A percentile compares a stretch with the other conserved stretches of the same genome.
Conservation (phyloP, 257 asterid genomes). For the Nicotiana obtusifolia region DNA sequence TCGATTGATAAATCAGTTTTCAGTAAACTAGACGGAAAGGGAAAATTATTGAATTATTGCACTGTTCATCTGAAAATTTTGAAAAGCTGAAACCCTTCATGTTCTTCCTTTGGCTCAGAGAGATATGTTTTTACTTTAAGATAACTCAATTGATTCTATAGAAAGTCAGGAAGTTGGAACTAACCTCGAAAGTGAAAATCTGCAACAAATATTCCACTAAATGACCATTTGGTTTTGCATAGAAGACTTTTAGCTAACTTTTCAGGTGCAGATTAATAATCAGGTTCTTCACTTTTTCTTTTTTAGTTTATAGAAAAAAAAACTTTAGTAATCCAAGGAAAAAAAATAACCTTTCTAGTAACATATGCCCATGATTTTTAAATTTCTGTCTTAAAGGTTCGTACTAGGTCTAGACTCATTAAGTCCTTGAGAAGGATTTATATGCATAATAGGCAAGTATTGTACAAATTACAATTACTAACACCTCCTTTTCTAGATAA, state of each 20-base stretch:
- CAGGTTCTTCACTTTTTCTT: not conserved
- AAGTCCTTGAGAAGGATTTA: not conserved
- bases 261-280: not conserved
- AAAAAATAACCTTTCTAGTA: not conserved
- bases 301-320: too few relatives aligned
- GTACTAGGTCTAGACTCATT: too few relatives aligned
- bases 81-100: not conserved
- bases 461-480: not conserved
- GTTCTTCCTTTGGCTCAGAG: not conserved
- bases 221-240: not conserved
- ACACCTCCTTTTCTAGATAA: not conserved
- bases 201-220: not conserved
- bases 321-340: not conserved
- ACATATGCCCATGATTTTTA: too few relatives aligned
- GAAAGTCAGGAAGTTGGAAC: too few relatives aligned
- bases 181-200: too few relatives aligned
- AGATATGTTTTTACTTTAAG: not conserved
- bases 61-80: not conserved
- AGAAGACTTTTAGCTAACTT: not conserved
- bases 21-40: not conserved
- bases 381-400: too few relatives aligned
- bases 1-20: not conserved
- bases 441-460: not conserved
- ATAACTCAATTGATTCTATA: too few relatives aligned
- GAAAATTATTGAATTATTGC: not conserved